Percentiles rank a stretch among this genome's conserved stretches.
Conservation (phyloP, 805 yeast species). For the Yamadazyma sp. region DNA sequence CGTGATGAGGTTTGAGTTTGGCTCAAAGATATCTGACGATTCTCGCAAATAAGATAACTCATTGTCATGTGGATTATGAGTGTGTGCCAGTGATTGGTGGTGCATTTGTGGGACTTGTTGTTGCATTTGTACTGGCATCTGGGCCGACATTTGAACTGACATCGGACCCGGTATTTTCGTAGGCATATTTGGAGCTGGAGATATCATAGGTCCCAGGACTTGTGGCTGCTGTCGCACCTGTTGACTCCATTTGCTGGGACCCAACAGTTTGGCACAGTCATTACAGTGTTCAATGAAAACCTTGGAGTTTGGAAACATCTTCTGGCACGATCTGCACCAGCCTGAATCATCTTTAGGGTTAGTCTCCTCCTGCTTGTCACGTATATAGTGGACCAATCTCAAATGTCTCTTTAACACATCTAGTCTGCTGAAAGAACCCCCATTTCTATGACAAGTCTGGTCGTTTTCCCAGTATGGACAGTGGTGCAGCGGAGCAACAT, state of each 20-base stretch:
- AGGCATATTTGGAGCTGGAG: slow-evolving; percentile 7
- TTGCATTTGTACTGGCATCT: neutral
- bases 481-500: slow-evolving; percentile 61
- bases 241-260: slow-evolving; percentile 24
- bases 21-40: slow-evolving; percentile 11
- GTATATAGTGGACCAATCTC: slow-evolving; percentile 65
- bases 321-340: slow-evolving; percentile 65
- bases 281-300: slow-evolving; percentile 64
- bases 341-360: slow-evolving; percentile 53
- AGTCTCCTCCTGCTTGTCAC: slow-evolving; percentile 36
- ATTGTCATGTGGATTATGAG: slow-evolving; percentile 1
- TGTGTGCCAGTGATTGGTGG: slow-evolving; percentile 1
- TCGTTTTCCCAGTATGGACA: slow-evolving; percentile 74
- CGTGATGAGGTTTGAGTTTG: slow-evolving; percentile 15
- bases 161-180: slow-evolving; percentile 3
- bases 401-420: slow-evolving; percentile 77
- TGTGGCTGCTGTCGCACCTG: slow-evolving; percentile 8
- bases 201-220: slow-evolving; percentile 4
- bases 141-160: neutral
- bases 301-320: slow-evolving; percentile 53
- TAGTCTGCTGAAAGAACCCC: slow-evolving; percentile 70
- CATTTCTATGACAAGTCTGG: slow-evolving; percentile 72
- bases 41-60: slow-evolving; percentile 9
- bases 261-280: slow-evolving; percentile 50
- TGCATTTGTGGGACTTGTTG: slow-evolving; percentile 1